These are phyloP conservation scores for Eucalyptus marginata DNA, from an alignment of 345 rosid species.

Conservation along the genomic window DNA sequence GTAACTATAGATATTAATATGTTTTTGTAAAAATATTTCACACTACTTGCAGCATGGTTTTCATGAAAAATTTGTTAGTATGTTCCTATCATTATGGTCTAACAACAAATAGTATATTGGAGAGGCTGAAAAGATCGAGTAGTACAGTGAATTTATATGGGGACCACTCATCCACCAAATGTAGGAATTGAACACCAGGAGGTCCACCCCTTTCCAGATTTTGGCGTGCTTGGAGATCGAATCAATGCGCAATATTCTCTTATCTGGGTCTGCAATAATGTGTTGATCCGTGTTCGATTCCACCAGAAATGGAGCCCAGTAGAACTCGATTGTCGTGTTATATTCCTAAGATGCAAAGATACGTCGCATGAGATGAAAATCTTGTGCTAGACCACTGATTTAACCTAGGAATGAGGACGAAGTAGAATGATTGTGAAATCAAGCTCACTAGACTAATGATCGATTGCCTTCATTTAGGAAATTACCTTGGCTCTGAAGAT, in stretches of 20 bases:
- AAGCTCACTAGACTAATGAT: neutral
- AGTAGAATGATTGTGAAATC: neutral
- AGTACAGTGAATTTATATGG: slow-evolving; percentile 51
- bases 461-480: neutral
- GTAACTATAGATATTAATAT: neutral
- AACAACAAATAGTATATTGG: neutral
- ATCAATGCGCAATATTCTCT: slow-evolving; percentile 71
- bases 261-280: slow-evolving; percentile 39
- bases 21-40: neutral
- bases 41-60: neutral
- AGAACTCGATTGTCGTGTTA: slow-evolving; percentile 70
- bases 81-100: neutral
- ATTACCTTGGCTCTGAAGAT: slow-evolving; percentile 72
- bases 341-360: slow-evolving; percentile 33
- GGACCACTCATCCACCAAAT: slow-evolving; percentile 95
- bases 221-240: slow-evolving; percentile 57
- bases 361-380: neutral
- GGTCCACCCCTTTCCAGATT: slow-evolving; percentile 63
- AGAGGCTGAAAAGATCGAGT: neutral
- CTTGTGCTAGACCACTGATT: neutral
- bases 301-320: slow-evolving; percentile 86
- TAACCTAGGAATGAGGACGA: neutral
- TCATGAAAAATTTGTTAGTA: neutral
- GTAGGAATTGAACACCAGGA: slow-evolving; percentile 70
- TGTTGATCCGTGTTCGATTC: slow-evolving; percentile 71